phyloP scores from a whole-genome alignment of 805 yeast species.

The Candida quercuum region DNA sequence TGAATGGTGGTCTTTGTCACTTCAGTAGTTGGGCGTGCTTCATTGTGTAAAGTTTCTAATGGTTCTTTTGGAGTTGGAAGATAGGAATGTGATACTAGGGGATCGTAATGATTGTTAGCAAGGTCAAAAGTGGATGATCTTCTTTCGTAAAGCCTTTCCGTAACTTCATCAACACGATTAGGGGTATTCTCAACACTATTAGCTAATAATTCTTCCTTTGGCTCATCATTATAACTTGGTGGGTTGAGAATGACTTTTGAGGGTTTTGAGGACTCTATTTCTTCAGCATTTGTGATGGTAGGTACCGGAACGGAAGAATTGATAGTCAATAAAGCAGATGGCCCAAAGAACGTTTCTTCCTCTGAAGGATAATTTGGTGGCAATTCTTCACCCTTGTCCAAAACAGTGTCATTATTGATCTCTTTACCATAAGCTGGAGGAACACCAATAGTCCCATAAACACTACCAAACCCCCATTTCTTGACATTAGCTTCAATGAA shows the following conservation, averaged over 20 bases:
- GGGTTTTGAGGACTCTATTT: slow-evolving; percentile 2
- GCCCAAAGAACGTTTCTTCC: slow-evolving; percentile 59
- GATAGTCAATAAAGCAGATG: slow-evolving; percentile 20
- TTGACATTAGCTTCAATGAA: slow-evolving; percentile 81
- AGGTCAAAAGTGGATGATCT: slow-evolving; percentile 28
- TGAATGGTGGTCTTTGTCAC: not conserved
- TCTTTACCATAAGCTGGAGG: slow-evolving; percentile 41
- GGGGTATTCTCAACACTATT: slow-evolving; percentile 1
- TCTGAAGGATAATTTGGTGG: slow-evolving; percentile 68
- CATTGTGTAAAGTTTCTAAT: not conserved
- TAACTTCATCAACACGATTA: slow-evolving; percentile 6
- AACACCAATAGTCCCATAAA: slow-evolving; percentile 37
- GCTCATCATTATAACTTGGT: slow-evolving; percentile 23
- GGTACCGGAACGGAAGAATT: no score
- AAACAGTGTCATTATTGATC: slow-evolving; percentile 41
- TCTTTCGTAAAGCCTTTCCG: slow-evolving; percentile 26
- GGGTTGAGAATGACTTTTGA: slow-evolving; percentile 13
- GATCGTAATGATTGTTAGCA: slow-evolving; percentile 22
- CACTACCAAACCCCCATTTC: slow-evolving; percentile 68
- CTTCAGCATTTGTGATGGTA: no score
- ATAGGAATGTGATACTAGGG: not conserved
- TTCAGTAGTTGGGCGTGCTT: not conserved
- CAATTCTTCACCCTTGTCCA: slow-evolving; percentile 67
- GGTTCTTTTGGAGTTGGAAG: not conserved
- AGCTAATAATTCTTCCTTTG: slow-evolving; percentile 9